Conservation (phyloP, 108 stramenopile species). For the Nitzschia sp. region DNA sequence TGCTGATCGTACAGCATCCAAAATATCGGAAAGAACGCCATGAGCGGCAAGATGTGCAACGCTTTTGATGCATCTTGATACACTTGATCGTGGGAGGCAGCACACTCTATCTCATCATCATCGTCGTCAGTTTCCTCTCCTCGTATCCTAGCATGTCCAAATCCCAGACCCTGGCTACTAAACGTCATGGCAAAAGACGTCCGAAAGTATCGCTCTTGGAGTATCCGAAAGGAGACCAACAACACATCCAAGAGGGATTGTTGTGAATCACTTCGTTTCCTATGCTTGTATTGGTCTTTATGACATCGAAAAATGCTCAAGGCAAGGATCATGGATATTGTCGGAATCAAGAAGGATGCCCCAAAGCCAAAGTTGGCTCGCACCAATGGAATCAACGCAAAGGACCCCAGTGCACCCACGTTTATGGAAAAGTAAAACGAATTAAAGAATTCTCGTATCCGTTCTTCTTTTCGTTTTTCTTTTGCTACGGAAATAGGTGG, state of each 20-base stretch:
- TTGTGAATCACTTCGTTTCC: conserved; percentile 14
- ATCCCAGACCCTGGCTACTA: neutral
- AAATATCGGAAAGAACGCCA: conserved; percentile 59
- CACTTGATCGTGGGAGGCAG: neutral
- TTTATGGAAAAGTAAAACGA: conserved; percentile 75
- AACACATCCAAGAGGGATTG: conserved; percentile 9
- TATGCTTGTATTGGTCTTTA: conserved; percentile 34
- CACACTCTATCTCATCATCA: neutral
- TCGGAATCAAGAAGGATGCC: conserved; percentile 54
- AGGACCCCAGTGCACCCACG: conserved; percentile 55
- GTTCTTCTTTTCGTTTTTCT: conserved; percentile 22
- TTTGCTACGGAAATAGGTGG: neutral
- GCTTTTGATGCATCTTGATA: conserved; percentile 40
- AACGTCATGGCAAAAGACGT: neutral
- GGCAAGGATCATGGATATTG: conserved; percentile 49
- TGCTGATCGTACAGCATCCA: conserved; percentile 83
- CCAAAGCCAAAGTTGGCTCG: conserved; percentile 51
- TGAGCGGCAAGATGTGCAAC: conserved; percentile 46
- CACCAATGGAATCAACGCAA: conserved; percentile 50
- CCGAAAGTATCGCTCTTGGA: conserved; percentile 5
- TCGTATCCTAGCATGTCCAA: neutral
- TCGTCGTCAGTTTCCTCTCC: neutral
- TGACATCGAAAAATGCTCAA: conserved; percentile 45
- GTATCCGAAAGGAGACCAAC: neutral
- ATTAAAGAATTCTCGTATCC: conserved; percentile 54